Base-by-base conservation (phyloP, 2,329 filamentous ascomycete genomes). In the Fusarium algeriense region DNA sequence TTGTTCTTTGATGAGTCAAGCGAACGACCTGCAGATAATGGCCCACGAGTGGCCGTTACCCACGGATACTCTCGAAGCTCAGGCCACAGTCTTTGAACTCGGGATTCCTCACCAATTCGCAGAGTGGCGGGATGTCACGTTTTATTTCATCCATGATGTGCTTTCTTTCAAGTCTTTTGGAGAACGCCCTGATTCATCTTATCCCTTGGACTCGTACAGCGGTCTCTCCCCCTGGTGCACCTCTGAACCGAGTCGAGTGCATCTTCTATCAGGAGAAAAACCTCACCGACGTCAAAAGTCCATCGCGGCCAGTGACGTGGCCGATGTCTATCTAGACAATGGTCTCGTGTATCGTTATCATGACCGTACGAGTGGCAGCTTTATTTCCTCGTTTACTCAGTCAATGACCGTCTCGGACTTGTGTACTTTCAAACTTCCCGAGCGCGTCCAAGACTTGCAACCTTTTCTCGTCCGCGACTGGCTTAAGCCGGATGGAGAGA, bases 31-130 rank as follows among this genome's bases (percentile, higher is more conserved):
- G 1, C 37, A 30, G 0, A 89, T 91, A 15, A 2, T 49, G 0
- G 73, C 88, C 11, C 81, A 88, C 67, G 89, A 91, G 73, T 90
- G 87, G 87, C 88, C 89, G 0, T 77, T 91, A 0, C 84, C 87
- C 0, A 35, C 44, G 0, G 17, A 80, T 1, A 1, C 45, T 0
- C n/a, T 68, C 0, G 30, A 80, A 20, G 82, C 82, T 0, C 85
- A 87, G 67, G 78, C 86, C 0, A 82, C 82, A 0, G 80, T 90
- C 0, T 91, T 91, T 45, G 88, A 91, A 69, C 78, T 90, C 0
- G 60, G 68, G 0, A 63, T 83, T 0, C 88, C 88, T 0, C 0
- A 8, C 3, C n/a, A 20, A 2, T 85, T 87, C 35, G 73, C 73
- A 2, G 50, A 70, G 4, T 90, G 88, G 88, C 80, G 88, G n/a